Percentiles rank a stretch among this genome's conserved stretches.
Conservation (phyloP, 352 stramenopile genomes). For the Elongisporangium prolatum region DNA sequence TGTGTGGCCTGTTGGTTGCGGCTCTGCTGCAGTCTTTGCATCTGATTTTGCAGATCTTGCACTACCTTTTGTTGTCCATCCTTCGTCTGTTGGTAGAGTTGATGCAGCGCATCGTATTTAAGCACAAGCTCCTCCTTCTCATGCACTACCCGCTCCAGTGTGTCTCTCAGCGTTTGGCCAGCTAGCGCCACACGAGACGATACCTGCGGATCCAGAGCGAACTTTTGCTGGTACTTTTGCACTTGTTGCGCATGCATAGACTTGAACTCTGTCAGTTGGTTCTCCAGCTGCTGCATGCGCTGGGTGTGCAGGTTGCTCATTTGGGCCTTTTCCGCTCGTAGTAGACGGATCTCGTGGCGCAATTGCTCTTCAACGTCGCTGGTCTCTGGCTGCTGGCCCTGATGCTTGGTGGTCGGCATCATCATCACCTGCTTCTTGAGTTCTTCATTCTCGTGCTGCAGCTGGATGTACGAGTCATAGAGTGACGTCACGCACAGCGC, state of each 20-base stretch:
- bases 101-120: slow-evolving; percentile 29
- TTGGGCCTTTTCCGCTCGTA: slow-evolving; percentile 44
- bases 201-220: slow-evolving; percentile 50
- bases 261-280: slow-evolving; percentile 19
- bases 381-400: slow-evolving; percentile 13
- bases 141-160: slow-evolving; percentile 45
- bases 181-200: slow-evolving; percentile 44
- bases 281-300: slow-evolving; percentile 29
- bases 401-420: slow-evolving; percentile 5
- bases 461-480: slow-evolving; percentile 64
- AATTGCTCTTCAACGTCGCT: slow-evolving; percentile 13
- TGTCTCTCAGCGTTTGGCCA: slow-evolving; percentile 44
- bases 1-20: slow-evolving; percentile 17
- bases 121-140: slow-evolving; percentile 68
- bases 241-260: slow-evolving; percentile 29
- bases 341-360: slow-evolving; percentile 41
- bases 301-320: slow-evolving; percentile 31
- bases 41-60: slow-evolving; percentile 13
- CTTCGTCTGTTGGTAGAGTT: slow-evolving; percentile 29
- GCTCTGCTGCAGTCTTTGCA: slow-evolving; percentile 13
- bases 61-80: slow-evolving; percentile 17
- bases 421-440: slow-evolving; percentile 33
- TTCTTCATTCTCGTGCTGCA: slow-evolving; percentile 50
- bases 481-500: slow-evolving; percentile 71
- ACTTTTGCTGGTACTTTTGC: slow-evolving; percentile 45